Evolutionary conservation across 805 yeast genomes (phyloP), one percentile per base, ranked within the genome.

Genomic region (Metschnikowia anglica): DNA sequence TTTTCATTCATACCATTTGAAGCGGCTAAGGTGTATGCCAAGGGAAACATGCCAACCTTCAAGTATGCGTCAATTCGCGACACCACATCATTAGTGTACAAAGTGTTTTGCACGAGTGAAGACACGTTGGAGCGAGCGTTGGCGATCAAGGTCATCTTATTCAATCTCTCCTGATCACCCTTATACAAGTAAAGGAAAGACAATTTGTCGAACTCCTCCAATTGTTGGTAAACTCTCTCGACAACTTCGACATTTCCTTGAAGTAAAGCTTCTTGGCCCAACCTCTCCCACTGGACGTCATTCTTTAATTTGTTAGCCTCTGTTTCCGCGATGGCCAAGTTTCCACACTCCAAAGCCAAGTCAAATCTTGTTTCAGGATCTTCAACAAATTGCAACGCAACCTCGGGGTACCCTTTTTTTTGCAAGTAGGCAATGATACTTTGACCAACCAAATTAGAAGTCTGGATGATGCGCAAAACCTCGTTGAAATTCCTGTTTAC

Each of bases 281-380:
- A 73, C 53, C 77, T 80, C 48, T 81, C 85, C 97, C 98, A 95
- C 45, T 81, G 79, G 21, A 70, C 69, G 12, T 79, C 68, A 49
- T 76, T 76, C 59, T 88, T 81, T 56, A 93, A 74, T 50, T 79
- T 78, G 55, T 80, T 79, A 33, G 98, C 98, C 72, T 91, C 96
- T 42, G 76, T 83, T 36, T 86, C 70, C n/a, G 98, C 99, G 51
- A 85, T 85, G 11, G 74, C 76, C 53, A 93, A 74, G 62, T 91
- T 87, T 54, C 96, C 91, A 61, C 96, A 87, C 69, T 93, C 97
- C 49, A 93, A 74, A 18, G 99, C 97, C 55, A 93, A 76, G 56
- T 93, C 99, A 58, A 93, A 91, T 65, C 96, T 80, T 31, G 97
- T 88, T 63, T 90, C 96, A 5, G 98, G 85, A 62, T 93, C 99